Evolutionary conservation across 2,329 filamentous ascomycete genomes (phyloP), one percentile per base, ranked within the genome.

Genomic region (Colletotrichum limetticola): DNA sequence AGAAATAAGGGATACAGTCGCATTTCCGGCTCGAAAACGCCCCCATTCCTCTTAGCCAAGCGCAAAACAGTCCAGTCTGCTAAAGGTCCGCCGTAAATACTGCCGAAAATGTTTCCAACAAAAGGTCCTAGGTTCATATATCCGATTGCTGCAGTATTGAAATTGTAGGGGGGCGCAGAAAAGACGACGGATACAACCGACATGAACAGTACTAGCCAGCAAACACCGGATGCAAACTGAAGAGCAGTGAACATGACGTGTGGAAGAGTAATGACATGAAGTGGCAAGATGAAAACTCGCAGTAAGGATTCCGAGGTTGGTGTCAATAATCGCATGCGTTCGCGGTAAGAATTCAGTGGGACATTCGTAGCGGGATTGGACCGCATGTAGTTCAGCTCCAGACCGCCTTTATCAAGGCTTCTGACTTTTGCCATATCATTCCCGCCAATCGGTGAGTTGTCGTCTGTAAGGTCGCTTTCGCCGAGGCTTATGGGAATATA

Each of bases 1-100:
- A 78, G 71, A 6, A 79, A 62, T 0, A 77, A 69, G 14, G 75
- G 74, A 55, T 77, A 85, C 6, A 86, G 74, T 1, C 84, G 79
- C 80, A 85, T 85, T 64, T 86, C 84, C 0, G 84, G 83, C 73
- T 86, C 84, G 61, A 83, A 85, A 14, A 83, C 79, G 7, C 83
- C 83, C 1, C 78, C 78, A 7, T 85, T 84, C 1, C 80, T 77
- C 22, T 77, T 78, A 0, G 84, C 77, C 14, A 84, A 78, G 62
- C 78, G 78, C 8, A 84, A 42, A 42, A 85, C 82, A 0, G 78
- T 80, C 74, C 77, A 77, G 69, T 86, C 84, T 1, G 82, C 82
- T 2, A 85, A 56, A 2, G 81, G 78, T 0, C 82, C 82, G 2
- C 82, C 83, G 26, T 83, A 81, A 2, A 83, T 32, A 0, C 78